Evolutionary conservation across 164 flowering plant genomes (phyloP).

Genomic region (Houttuynia cordata): DNA sequence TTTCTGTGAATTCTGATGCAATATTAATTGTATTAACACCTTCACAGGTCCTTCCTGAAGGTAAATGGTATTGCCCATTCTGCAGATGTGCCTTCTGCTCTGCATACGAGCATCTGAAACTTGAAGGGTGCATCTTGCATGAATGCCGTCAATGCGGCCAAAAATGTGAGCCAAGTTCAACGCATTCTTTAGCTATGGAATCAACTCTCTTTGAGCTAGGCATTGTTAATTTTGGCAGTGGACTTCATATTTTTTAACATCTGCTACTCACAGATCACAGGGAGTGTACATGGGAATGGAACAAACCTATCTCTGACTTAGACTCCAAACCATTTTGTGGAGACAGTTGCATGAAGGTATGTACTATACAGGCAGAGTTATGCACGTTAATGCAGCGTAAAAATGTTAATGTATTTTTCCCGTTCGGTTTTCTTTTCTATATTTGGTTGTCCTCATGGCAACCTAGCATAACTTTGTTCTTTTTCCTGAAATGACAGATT

Average conservation of each 20-base stretch:
- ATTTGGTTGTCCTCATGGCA: neutral
- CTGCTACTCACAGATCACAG: too few species aligned
- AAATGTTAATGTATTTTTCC: too few species aligned
- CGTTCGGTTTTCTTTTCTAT: too few species aligned
- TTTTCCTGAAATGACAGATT: conserved; percentile 36
- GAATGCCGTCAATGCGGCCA: conserved; percentile 72
- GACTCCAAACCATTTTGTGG: too few species aligned
- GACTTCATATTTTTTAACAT: neutral
- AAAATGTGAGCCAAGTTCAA: conserved; percentile 44
- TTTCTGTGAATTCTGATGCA: too few species aligned
- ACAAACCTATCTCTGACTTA: too few species aligned
- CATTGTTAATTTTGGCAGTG: neutral
- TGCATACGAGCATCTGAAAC: conserved; percentile 34
- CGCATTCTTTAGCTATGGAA: neutral
- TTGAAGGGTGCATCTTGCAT: conserved; percentile 22
- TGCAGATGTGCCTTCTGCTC: conserved; percentile 83
- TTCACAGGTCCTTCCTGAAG: conserved; percentile 73
- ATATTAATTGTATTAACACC: too few species aligned
- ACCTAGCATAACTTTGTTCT: neutral
- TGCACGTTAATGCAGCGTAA: too few species aligned
- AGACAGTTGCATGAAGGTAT: too few species aligned
- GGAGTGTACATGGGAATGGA: too few species aligned
- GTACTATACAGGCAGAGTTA: too few species aligned
- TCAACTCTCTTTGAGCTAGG: neutral
- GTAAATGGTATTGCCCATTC: conserved; percentile 80